Percentiles rank a stretch among this genome's conserved stretches.
Conservation (phyloP, 805 yeast genomes). For the Pichia deserticola region DNA sequence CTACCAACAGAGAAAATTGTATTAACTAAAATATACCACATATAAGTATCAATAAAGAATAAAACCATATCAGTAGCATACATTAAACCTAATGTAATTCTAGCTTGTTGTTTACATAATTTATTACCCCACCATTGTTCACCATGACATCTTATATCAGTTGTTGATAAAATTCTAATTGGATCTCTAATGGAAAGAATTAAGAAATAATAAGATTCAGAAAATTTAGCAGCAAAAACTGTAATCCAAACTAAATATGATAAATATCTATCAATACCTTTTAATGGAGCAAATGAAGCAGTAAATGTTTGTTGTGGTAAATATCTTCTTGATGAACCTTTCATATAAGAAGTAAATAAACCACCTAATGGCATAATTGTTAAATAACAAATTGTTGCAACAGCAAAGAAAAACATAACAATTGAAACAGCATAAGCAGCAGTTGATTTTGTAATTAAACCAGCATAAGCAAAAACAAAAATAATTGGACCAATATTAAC, state of each 20-base stretch:
- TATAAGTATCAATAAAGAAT: constrained; percentile 96
- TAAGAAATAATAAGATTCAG: constrained; percentile 91
- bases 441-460: constrained; percentile 54
- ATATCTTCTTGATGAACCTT: constrained; percentile 77
- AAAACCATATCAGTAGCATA: constrained; percentile 83
- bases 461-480: constrained; percentile 78
- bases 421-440: constrained; percentile 75
- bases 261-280: constrained; percentile 92
- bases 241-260: constrained; percentile 86
- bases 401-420: constrained; percentile 82
- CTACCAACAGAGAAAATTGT: constrained; percentile 95
- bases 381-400: constrained; percentile 78
- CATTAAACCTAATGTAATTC: constrained; percentile 88
- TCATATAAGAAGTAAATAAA: constrained; percentile 85
- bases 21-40: constrained; percentile 97
- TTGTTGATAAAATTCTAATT: constrained; percentile 77
- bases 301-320: constrained; percentile 95
- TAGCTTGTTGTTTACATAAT: constrained; percentile 81
- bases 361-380: constrained; percentile 96
- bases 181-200: constrained; percentile 90
- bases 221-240: constrained; percentile 81
- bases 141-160: constrained; percentile 91
- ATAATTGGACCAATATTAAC: constrained; percentile 80
- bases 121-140: constrained; percentile 78
- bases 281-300: constrained; percentile 74